Base-by-base conservation (phyloP, 169 alveolate species). In the Miamiensis avidus region DNA sequence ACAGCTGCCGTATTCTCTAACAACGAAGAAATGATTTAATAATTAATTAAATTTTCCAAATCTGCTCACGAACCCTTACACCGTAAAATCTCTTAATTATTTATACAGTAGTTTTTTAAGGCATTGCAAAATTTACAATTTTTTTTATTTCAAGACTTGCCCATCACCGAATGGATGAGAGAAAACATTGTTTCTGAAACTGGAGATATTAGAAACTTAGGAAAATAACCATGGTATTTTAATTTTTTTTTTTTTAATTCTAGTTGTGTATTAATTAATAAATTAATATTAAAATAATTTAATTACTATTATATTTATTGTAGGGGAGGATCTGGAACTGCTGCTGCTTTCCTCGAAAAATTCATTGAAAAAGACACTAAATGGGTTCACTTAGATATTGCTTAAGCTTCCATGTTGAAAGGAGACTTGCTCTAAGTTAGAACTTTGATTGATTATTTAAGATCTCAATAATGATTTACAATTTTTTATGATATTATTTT, bases 261-360 rank as follows among this genome's bases (percentile, higher is more conserved):
- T n/a, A n/a, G n/a, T n/a, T n/a, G n/a, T n/a, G n/a, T n/a, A n/a
- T n/a, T n/a, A n/a, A n/a, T n/a, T n/a, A n/a, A n/a, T n/a, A n/a
- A n/a, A n/a, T n/a, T n/a, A n/a, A n/a, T n/a, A n/a, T n/a, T n/a
- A n/a, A n/a, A n/a, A n/a, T n/a, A n/a, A n/a, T n/a, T n/a, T n/a
- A n/a, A n/a, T n/a, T n/a, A n/a, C n/a, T n/a, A n/a, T n/a, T n/a
- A n/a, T n/a, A n/a, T n/a, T n/a, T n/a, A n/a, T n/a, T n/a, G n/a
- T n/a, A n/a, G 28, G 29, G 91, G 72, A 83, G 96, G 98, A 75
- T 93, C 94, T n/a, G 83, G 91, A 25, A 86, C 93, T 31, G 99
- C 99, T 15, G 99, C 99, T 16, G 95, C 98, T 29, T 98, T 98
- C 92, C 90, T 98, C 30, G 93, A 96, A 75, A 97, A 96, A 73